Base-by-base conservation (phyloP, 257 asterid genomes). In the Nicotiana noctiflora region DNA sequence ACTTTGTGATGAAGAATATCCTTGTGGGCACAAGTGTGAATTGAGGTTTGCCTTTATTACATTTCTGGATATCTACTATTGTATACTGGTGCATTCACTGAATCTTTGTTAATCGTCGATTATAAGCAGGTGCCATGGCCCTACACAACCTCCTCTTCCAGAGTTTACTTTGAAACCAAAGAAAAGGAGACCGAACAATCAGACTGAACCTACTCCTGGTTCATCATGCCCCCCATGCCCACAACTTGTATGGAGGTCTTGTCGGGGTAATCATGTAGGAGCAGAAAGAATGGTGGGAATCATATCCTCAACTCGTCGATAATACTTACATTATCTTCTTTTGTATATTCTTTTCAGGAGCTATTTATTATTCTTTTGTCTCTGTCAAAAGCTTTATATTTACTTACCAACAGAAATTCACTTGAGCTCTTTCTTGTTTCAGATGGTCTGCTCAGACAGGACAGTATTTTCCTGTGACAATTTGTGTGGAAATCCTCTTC, bases 151-250 rank as follows among this genome's bases (percentile, higher is more conserved):
- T 82, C 91, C 97, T 34, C 84, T 77, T 81, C 93, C 93, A 13
- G 99, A 93, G 83, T 95, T 91, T 78, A 89, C 97, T 8, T 85
- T 95, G 88, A 95, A 95, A 88, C 98, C 98, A 52, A 90, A 87
- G 90, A 95, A 90, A 89, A 95, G 90, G 88, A 95, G 84, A 87
- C 84, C 64, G 46, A 89, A 86, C 83, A 83, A 85, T 84, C 88
- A 63, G 77, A 83, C 31, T 52, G 96, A 90, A 83, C 82, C 77
- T 44, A 86, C 89, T 77, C 93, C 98, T 60, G 99, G 99, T 52
- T 86, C 88, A 59, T 75, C 89, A 29, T 95, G 99, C 68, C 97
- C 99, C 55, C 94, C 96, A 84, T 95, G 99, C 82, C 90, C 99
- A 21, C 97, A 95, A 87, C 90, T 86, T 79, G 94, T 95, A 81